Evolutionary conservation across 2,329 filamentous ascomycete species (phyloP), one percentile per base, ranked within the genome.

Genomic region (Aspergillus viridinutans): DNA sequence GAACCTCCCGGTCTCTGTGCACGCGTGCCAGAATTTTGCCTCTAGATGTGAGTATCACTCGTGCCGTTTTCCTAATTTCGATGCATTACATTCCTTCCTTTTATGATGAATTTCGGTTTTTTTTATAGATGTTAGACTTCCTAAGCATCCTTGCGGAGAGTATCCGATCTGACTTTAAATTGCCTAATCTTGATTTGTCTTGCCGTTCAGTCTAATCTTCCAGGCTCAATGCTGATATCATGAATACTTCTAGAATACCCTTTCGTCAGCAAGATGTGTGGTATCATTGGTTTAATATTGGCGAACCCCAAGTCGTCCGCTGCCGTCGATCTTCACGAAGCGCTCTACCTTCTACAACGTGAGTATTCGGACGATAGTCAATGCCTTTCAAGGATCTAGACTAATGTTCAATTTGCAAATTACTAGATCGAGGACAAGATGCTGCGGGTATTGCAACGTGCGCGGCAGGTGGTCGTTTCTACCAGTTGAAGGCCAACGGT

Each of bases 401-500:
- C 68, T 67, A 51, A 68, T 69, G 45, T 61, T 76, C 61, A 75
- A 5, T 57, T 38, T 61, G 32, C 29, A n/a, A n/a, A 32, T 42
- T 1, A 20, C 54, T 54, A 74, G 71, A 92, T 72, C 84, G 90
- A 68, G 90, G 90, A 53, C 91, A 95, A 74, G 92, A 96, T 86
- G 92, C 92, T 51, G 90, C 87, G 55, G 92, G 92, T 61, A 93
- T 96, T 65, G 85, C 91, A 51, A 89, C 80, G 66, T 91, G 81
- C 81, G 87, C 83, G 64, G 82, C 79, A 14, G 90, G 90, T 38
- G 92, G 92, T 60, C 83, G 90, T 47, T 88, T 96, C 64, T 93
- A 88, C 72, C 90, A 95, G 72, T 89, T 89, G 80, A 97, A 97
- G 78, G 91, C 91, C 63, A 91, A 92, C 70, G 92, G 92, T 55